Evolutionary conservation across 1,284 basidiomycete species (phyloP).

Genomic region (Phenoliferia sp.): DNA sequence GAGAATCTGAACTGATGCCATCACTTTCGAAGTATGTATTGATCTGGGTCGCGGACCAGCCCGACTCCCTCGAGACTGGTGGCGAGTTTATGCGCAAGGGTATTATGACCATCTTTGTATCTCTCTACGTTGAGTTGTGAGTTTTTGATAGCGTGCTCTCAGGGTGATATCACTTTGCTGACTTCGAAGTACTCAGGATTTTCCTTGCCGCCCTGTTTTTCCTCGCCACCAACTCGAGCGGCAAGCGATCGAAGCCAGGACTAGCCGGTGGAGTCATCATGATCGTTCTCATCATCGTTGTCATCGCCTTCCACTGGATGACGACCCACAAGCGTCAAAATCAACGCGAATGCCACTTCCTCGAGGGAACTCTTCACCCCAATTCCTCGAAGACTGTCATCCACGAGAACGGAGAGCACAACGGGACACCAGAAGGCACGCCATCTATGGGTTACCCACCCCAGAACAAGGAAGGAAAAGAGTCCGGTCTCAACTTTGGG

Average conservation of each 20-base stretch:
- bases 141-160: not conserved
- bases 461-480: constrained; percentile 34
- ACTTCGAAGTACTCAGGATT: constrained; percentile 48
- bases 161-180: not conserved
- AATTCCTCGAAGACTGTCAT: constrained; percentile 23
- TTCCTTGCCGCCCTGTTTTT: constrained; percentile 81
- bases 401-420: constrained; percentile 12
- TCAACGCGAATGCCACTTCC: constrained; percentile 40
- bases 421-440: not conserved
- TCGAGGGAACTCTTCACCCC: constrained; percentile 47
- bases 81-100: constrained; percentile 95
- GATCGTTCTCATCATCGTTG: constrained; percentile 74
- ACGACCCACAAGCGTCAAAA: constrained; percentile 47
- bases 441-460: constrained; percentile 21
- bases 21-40: constrained; percentile 41
- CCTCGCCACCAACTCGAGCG: constrained; percentile 58
- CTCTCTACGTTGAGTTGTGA: constrained; percentile 58
- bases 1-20: not conserved
- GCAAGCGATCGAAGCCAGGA: constrained; percentile 45
- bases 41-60: constrained; percentile 59
- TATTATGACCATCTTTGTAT: constrained; percentile 72
- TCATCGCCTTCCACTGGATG: constrained; percentile 46
- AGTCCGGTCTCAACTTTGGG: constrained; percentile 56
- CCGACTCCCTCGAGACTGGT: constrained; percentile 72
- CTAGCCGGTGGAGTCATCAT: constrained; percentile 56